Conservation (phyloP, 768 basidiomycete species). For the Podaxis sp. region DNA sequence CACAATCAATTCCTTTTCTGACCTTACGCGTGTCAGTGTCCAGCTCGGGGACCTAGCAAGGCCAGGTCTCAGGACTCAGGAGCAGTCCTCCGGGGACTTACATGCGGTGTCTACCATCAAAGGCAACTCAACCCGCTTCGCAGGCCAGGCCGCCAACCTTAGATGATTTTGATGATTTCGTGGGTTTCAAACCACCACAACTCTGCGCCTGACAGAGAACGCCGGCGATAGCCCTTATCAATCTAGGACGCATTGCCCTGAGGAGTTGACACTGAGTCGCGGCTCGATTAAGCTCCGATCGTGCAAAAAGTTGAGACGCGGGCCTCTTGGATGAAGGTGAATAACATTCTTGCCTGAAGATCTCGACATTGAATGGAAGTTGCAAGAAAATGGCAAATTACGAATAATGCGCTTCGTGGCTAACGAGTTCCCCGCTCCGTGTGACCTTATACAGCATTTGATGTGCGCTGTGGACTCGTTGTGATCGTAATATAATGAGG, state of each 20-base stretch:
- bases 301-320: not conserved
- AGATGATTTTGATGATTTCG: not conserved
- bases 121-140: too few relatives aligned
- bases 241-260: not conserved
- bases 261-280: not conserved
- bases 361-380: not conserved
- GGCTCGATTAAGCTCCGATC: not conserved
- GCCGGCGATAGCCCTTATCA: not conserved
- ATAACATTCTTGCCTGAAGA: not conserved
- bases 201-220: not conserved
- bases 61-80: too few relatives aligned
- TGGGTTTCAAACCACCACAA: not conserved
- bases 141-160: not conserved
- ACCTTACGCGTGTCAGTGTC: not conserved
- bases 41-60: too few relatives aligned
- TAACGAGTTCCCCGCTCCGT: not conserved
- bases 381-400: not conserved
- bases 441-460: not conserved
- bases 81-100: too few relatives aligned
- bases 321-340: not conserved
- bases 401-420: not conserved
- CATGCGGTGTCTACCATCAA: too few relatives aligned
- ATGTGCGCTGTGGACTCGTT: too few relatives aligned
- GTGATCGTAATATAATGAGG: not conserved
- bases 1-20: not conserved